Evolutionary conservation across 2,329 filamentous ascomycete species (phyloP).

Genomic region (Sporothrix dimorphospora): DNA sequence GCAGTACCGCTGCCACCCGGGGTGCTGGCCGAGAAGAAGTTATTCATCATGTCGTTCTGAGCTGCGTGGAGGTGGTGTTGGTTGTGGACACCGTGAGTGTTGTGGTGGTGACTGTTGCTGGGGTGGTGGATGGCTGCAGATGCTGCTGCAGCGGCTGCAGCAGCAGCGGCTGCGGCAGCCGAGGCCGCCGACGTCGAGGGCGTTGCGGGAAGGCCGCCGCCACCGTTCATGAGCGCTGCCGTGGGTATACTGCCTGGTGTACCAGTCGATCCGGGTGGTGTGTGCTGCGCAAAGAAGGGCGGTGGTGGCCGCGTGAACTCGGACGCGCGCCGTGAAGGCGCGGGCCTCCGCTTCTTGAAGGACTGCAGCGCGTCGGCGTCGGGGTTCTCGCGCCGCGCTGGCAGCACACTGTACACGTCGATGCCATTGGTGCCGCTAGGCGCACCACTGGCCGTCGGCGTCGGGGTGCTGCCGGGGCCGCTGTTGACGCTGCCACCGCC

Average conservation of each 20-base stretch:
- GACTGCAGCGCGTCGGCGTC: conserved; percentile 37
- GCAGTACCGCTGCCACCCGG: background rate
- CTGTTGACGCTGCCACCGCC: conserved; percentile 1
- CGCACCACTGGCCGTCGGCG: conserved; percentile 8
- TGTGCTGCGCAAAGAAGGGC: conserved; percentile 37
- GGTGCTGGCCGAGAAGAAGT: conserved; percentile 33
- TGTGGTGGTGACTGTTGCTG: background rate
- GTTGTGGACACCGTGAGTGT: conserved; percentile 26
- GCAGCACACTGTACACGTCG: conserved; percentile 37
- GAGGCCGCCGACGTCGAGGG: background rate
- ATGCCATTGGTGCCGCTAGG: conserved; percentile 27
- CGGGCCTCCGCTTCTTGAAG: conserved; percentile 40
- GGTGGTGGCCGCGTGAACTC: conserved; percentile 41
- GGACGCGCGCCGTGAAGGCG: conserved; percentile 38
- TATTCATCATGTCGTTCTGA: conserved; percentile 36
- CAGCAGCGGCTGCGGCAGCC: conserved; percentile 15
- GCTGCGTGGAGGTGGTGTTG: conserved; percentile 29
- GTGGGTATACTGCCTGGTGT: background rate
- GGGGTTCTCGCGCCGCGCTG: conserved; percentile 40
- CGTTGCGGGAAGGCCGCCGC: background rate
- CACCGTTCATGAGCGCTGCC: conserved; percentile 12
- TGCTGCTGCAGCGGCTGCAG: conserved; percentile 4
- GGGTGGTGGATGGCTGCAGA: conserved; percentile 11
- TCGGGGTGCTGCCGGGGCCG: background rate
- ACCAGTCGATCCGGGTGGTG: conserved; percentile 32